These are phyloP conservation scores for Calonectria fujianensis DNA, from an alignment of 2,329 filamentous ascomycete species.

Conservation along the genomic window DNA sequence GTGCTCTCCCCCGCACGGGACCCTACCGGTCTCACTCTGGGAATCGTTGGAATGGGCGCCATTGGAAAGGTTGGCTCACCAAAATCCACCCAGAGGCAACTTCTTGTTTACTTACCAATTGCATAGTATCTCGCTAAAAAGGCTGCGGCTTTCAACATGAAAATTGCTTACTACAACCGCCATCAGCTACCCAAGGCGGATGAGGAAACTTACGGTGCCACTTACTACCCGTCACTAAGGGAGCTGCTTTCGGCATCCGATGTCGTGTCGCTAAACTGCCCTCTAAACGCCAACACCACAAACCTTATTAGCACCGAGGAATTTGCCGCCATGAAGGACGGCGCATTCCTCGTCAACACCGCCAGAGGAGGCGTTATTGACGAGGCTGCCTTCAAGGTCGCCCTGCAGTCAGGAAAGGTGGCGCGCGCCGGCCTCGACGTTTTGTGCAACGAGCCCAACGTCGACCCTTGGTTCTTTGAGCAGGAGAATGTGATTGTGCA, in stretches of 20 bases:
- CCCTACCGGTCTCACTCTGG: constrained; percentile 63
- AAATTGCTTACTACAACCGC: constrained; percentile 64
- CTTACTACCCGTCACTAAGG: constrained; percentile 60
- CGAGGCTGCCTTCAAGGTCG: constrained; percentile 65
- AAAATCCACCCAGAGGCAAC: too few species aligned
- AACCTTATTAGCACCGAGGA: constrained; percentile 61
- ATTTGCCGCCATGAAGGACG: constrained; percentile 67
- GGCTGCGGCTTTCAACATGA: constrained; percentile 63
- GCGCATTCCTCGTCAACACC: constrained; percentile 68
- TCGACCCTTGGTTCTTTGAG: constrained; percentile 46
- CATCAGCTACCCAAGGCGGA: constrained; percentile 56
- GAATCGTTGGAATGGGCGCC: constrained; percentile 66
- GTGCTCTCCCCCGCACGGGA: constrained; percentile 59
- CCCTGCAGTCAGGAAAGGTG: constrained; percentile 66
- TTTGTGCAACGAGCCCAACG: constrained; percentile 63
- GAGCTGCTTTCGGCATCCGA: constrained; percentile 63
- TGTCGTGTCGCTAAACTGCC: constrained; percentile 61
- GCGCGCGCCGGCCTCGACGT: constrained; percentile 68
- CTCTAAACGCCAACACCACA: constrained; percentile 62
- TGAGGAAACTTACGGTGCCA: constrained; percentile 58
- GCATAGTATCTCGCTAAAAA: constrained; percentile 62
- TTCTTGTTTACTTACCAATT: not conserved
- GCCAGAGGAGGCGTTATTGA: constrained; percentile 68
- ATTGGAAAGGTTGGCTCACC: constrained; percentile 59
- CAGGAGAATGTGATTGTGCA: constrained; percentile 59